phyloP scores from a whole-genome alignment of 768 basidiomycete species.

The Serendipita sp. region DNA sequence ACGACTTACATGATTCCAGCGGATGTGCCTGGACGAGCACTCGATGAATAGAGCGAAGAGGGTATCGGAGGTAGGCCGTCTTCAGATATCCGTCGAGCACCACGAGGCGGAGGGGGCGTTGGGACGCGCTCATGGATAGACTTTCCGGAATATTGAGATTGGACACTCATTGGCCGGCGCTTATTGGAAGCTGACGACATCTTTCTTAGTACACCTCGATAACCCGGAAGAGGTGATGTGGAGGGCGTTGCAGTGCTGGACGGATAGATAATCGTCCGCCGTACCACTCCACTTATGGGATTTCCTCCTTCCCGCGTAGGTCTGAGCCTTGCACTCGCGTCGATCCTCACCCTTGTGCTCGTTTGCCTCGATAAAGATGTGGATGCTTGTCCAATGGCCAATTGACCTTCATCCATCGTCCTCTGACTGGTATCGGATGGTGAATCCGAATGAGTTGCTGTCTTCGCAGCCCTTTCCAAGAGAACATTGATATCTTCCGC shows the following conservation, averaged over 20 bases:
- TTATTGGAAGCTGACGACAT: constrained; percentile 23
- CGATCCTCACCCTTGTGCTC: neutral
- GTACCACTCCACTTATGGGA: constrained; percentile 26
- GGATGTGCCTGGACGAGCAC: neutral
- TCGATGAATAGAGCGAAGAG: neutral
- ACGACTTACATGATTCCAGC: constrained; percentile 5
- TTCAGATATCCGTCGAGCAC: constrained; percentile 17
- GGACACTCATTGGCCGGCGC: constrained; percentile 11
- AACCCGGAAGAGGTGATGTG: constrained; percentile 29
- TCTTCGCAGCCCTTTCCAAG: neutral
- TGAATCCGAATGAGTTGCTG: neutral
- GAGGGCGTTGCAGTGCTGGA: constrained; percentile 41
- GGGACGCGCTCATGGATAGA: constrained; percentile 70
- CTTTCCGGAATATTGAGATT: constrained; percentile 33
- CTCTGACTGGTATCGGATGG: neutral
- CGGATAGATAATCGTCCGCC: constrained; percentile 66
- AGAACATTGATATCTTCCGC: neutral
- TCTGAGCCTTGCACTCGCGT: neutral
- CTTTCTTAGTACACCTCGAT: constrained; percentile 31
- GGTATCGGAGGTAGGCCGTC: constrained; percentile 11
- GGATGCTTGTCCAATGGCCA: neutral
- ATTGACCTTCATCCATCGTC: neutral
- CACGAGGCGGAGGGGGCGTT: constrained; percentile 65
- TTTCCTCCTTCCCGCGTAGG: constrained; percentile 5
- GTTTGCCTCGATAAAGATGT: neutral